Conservation (phyloP, 2,329 filamentous ascomycete genomes). For the Albifimbria verrucaria region DNA sequence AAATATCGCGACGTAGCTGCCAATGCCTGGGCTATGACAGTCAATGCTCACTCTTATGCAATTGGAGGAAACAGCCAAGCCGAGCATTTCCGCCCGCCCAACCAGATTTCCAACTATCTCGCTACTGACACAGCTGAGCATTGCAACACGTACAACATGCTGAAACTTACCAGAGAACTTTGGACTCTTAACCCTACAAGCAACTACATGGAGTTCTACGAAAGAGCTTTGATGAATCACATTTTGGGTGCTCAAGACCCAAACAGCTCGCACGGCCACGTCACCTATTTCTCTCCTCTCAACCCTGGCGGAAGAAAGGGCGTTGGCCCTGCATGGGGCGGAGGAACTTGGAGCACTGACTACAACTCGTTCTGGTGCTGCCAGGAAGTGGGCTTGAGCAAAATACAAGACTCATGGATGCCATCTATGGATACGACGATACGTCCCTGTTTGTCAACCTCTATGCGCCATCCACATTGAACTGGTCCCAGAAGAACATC, state of each 20-base stretch:
- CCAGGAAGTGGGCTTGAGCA: conserved; percentile 48
- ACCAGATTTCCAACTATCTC: conserved; percentile 43
- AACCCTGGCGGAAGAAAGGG: conserved; percentile 44
- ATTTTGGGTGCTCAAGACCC: conserved; percentile 47
- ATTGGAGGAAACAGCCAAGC: conserved; percentile 52
- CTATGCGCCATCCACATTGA: conserved; percentile 42
- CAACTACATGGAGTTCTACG: conserved; percentile 51
- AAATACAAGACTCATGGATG: conserved; percentile 53
- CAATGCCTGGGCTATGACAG: conserved; percentile 47
- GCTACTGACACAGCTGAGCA: conserved; percentile 45
- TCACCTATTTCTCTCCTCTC: conserved; percentile 51
- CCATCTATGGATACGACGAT: conserved; percentile 45
- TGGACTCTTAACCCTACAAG: conserved; percentile 39
- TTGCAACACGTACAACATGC: conserved; percentile 56
- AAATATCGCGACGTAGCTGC: conserved; percentile 44
- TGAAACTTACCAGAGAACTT: conserved; percentile 50
- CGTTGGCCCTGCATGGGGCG: conserved; percentile 50
- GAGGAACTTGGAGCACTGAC: conserved; percentile 52
- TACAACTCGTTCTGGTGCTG: conserved; percentile 54
- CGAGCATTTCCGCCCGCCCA: conserved; percentile 46
- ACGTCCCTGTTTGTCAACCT: conserved; percentile 44
- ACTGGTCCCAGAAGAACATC: conserved; percentile 38
- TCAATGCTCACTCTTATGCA: conserved; percentile 45
- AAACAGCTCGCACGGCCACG: conserved; percentile 39
- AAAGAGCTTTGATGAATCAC: conserved; percentile 47